Evolutionary conservation across 768 basidiomycete species (phyloP).

Genomic region (Mycena venus): DNA sequence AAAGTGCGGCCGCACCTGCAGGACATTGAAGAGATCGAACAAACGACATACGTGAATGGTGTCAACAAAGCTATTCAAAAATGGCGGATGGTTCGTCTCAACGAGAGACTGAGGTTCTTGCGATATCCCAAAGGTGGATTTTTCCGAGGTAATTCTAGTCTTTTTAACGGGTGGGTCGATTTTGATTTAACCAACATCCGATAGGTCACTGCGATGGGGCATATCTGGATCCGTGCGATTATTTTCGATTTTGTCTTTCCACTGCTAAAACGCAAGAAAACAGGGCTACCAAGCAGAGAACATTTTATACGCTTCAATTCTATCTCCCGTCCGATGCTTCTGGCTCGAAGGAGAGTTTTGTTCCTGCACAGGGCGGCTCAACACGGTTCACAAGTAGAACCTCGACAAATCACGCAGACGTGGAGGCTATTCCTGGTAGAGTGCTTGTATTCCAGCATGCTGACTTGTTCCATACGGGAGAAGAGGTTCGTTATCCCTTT

Average conservation of each 20-base stretch:
- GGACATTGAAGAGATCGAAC: constrained; percentile 30
- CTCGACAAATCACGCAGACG: constrained; percentile 11
- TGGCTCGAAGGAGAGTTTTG: constrained; percentile 25
- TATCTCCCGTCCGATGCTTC: constrained; percentile 28
- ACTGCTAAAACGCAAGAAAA: background rate
- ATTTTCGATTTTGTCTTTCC: background rate
- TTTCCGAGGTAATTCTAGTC: constrained; percentile 5
- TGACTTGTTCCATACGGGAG: constrained; percentile 22
- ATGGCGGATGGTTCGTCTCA: constrained; percentile 30
- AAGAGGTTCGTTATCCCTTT: constrained; percentile 4
- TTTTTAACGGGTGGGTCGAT: background rate
- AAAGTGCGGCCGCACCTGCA: constrained; percentile 22
- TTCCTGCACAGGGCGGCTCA: constrained; percentile 22
- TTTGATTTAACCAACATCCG: background rate
- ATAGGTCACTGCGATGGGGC: background rate
- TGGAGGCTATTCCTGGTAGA: constrained; percentile 26
- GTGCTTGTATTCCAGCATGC: constrained; percentile 31
- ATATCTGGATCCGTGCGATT: background rate
- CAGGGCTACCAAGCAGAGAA: constrained; percentile 20
- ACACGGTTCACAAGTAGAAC: constrained; percentile 6
- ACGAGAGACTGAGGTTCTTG: constrained; percentile 29
- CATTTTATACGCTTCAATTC: constrained; percentile 32
- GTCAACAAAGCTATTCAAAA: constrained; percentile 14
- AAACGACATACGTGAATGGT: constrained; percentile 16
- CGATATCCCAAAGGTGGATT: constrained; percentile 20